These are phyloP conservation scores for Phytophthora ramorum DNA, from an alignment of 352 stramenopile genomes.

Conservation along the genomic window DNA sequence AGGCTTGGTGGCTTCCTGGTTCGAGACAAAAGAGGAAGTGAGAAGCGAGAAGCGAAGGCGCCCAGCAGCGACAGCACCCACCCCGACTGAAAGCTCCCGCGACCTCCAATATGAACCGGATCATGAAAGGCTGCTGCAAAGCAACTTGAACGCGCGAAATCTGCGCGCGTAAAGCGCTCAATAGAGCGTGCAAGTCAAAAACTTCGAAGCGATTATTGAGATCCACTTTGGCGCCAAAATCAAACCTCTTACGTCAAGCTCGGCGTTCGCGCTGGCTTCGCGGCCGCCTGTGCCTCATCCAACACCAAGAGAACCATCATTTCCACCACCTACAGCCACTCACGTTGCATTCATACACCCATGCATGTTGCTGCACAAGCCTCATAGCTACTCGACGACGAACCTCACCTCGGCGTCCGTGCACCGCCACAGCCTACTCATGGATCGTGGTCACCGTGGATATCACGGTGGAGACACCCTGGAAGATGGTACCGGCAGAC, in stretches of 20 bases:
- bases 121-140: neutral
- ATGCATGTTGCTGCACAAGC: neutral
- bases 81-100: neutral
- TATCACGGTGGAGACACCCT: neutral
- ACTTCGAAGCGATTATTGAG: neutral
- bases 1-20: neutral
- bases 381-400: neutral
- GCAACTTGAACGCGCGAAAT: conserved; percentile 18
- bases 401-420: neutral
- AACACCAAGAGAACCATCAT: neutral
- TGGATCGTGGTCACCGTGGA: conserved; percentile 10
- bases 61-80: no score
- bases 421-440: conserved; percentile 1
- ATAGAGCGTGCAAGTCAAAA: conserved; percentile 1
- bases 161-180: neutral
- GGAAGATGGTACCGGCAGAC: conserved; percentile 1
- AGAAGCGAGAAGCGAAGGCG: no score
- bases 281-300: neutral
- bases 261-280: neutral
- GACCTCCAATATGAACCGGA: neutral
- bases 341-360: conserved; percentile 6
- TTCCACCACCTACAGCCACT: neutral
- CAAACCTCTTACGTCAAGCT: neutral
- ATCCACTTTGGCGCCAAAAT: conserved; percentile 6
- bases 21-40: neutral